These are phyloP conservation scores for Flaveria brownii DNA, from an alignment of 129 eudicot genomes.

Conservation along the genomic window DNA sequence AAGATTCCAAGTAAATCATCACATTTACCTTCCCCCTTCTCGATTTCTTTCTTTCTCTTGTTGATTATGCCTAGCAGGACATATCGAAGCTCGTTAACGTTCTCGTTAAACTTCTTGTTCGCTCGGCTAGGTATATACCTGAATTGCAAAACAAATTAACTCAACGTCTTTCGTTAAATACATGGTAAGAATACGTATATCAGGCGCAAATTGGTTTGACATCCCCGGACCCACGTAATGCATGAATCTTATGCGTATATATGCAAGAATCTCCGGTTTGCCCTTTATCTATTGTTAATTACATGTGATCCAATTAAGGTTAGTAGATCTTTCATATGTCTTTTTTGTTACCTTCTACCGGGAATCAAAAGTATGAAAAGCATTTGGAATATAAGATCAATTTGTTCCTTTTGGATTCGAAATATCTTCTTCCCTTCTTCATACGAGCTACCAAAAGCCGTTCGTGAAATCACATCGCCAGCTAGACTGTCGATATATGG, in stretches of 20 bases:
- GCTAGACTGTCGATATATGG: constrained; percentile 34
- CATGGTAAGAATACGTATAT: no score
- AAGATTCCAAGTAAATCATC: constrained; percentile 51
- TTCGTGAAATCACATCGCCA: constrained; percentile 35
- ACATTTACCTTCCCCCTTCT: constrained; percentile 28
- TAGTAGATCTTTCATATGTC: neutral
- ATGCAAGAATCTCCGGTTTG: no score
- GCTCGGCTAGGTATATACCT: constrained; percentile 46
- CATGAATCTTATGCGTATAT: no score
- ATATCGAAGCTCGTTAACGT: constrained; percentile 24
- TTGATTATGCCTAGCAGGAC: constrained; percentile 37
- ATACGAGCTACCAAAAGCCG: constrained; percentile 23
- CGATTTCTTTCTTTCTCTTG: constrained; percentile 41
- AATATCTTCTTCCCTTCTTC: constrained; percentile 32
- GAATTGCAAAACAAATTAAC: neutral
- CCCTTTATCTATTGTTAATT: no score
- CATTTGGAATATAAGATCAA: constrained; percentile 25
- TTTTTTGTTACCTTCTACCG: constrained; percentile 25
- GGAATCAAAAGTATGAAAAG: constrained; percentile 17
- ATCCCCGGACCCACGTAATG: no score
- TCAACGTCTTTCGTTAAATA: neutral
- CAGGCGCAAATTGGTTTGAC: no score
- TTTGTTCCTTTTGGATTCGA: constrained; percentile 33
- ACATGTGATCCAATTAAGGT: no score
- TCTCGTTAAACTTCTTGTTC: constrained; percentile 38